Evolutionary conservation across 495 filamentous ascomycete species (phyloP).

Genomic region (Penicillium desertorum): DNA sequence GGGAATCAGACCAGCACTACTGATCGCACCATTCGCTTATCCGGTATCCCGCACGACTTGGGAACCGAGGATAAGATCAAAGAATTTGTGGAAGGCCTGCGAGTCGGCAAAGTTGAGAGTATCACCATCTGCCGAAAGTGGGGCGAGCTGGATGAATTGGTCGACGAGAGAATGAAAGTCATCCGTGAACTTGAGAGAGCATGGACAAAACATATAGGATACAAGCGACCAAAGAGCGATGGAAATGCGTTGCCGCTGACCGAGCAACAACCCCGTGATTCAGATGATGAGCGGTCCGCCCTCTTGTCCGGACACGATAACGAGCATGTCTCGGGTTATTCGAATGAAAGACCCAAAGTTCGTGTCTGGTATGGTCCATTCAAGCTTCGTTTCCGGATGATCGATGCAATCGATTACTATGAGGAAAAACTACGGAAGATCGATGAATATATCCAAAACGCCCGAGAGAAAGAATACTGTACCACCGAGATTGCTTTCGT

Average conservation of each 20-base stretch:
- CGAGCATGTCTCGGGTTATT: conserved; percentile 41
- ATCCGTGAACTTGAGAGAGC: conserved; percentile 78
- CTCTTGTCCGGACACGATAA: conserved; percentile 51
- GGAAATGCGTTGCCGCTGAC: conserved; percentile 52
- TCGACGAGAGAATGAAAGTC: conserved; percentile 63
- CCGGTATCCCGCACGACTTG: conserved; percentile 80
- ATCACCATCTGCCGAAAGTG: conserved; percentile 88
- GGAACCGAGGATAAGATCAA: conserved; percentile 81
- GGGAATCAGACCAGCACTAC: conserved; percentile 91
- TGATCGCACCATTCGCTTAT: conserved; percentile 87
- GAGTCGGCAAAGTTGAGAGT: conserved; percentile 89
- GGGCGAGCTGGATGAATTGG: conserved; percentile 74
- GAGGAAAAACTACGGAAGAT: conserved; percentile 78
- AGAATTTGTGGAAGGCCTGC: conserved; percentile 79
- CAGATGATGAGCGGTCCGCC: conserved; percentile 48
- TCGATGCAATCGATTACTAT: conserved; percentile 93
- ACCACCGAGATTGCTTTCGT: conserved; percentile 88
- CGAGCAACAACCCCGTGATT: conserved; percentile 44
- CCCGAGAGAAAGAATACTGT: conserved; percentile 73
- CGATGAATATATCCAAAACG: conserved; percentile 70
- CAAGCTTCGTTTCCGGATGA: conserved; percentile 65
- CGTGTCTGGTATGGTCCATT: conserved; percentile 80
- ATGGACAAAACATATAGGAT: conserved; percentile 71
- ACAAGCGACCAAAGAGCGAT: conserved; percentile 47
- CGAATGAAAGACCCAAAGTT: conserved; percentile 60